Conservation (phyloP, 192 early-diverging fungal species). For the Thamnidium elegans region DNA sequence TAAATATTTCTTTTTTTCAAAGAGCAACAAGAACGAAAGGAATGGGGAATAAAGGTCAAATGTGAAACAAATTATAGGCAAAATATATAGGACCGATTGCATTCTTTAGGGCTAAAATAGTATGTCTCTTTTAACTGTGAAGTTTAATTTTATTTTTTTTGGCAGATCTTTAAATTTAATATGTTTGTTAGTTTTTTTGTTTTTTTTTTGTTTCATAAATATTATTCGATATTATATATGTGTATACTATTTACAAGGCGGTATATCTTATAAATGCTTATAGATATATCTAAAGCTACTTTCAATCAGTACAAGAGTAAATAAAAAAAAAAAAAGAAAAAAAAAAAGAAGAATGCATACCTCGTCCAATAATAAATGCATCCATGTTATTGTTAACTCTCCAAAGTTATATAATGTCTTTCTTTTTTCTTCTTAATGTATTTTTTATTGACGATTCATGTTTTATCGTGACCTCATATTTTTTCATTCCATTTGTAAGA, state of each 20-base stretch:
- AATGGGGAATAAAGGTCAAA: constrained; percentile 1
- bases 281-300: no score
- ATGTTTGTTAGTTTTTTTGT: no score
- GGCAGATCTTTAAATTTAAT: background rate
- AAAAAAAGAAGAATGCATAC: constrained; percentile 14
- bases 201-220: no score
- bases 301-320: background rate
- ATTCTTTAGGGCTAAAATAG: background rate
- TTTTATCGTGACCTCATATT: no score
- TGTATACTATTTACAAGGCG: no score
- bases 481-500: no score
- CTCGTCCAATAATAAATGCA: constrained; percentile 27
- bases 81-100: background rate
- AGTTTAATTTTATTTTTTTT: constrained; percentile 3
- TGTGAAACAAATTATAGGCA: background rate
- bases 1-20: background rate
- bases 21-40: constrained; percentile 5
- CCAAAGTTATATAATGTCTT: background rate
- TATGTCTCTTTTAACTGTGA: background rate
- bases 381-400: constrained; percentile 10
- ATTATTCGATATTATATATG: no score
- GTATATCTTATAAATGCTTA: no score
- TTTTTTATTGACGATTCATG: background rate
- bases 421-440: background rate
- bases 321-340: background rate